These are phyloP conservation scores for Scenedesmus sp. DNA, from an alignment of 163 green algal genomes.

Conservation along the genomic window DNA sequence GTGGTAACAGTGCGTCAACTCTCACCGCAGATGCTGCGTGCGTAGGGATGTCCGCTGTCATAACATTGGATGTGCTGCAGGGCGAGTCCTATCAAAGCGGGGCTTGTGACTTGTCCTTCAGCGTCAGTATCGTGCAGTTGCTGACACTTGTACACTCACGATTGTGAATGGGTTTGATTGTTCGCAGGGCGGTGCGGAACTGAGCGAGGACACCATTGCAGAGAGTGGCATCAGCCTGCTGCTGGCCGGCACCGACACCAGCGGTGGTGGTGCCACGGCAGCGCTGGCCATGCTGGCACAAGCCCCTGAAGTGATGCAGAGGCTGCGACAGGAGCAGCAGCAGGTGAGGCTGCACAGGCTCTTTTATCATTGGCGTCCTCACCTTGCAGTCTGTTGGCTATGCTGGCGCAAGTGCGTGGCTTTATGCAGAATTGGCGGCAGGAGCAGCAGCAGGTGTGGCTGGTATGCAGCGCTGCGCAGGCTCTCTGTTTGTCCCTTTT, in stretches of 20 bases:
- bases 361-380: constrained; percentile 52
- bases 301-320: background rate
- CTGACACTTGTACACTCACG: background rate
- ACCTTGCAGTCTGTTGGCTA: background rate
- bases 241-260: constrained; percentile 41
- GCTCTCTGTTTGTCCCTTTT: constrained; percentile 34
- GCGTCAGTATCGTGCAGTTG: background rate
- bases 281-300: constrained; percentile 5
- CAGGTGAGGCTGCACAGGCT: constrained; percentile 24
- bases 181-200: background rate
- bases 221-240: constrained; percentile 17
- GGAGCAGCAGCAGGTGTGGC: background rate
- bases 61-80: too few species aligned
- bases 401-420: too few species aligned
- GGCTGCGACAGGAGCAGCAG: constrained; percentile 22
- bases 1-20: too few species aligned
- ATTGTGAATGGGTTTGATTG: background rate
- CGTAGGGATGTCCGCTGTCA: too few species aligned
- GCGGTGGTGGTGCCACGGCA: background rate
- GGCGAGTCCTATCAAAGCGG: too few species aligned
- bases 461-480: background rate
- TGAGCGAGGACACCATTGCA: background rate
- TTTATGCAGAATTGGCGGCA: background rate
- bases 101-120: too few species aligned
- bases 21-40: too few species aligned